Evolutionary conservation across 192 early-diverging fungal species (phyloP), one percentile per base, ranked within the genome.

Genomic region (Rhizophagus clarus): DNA sequence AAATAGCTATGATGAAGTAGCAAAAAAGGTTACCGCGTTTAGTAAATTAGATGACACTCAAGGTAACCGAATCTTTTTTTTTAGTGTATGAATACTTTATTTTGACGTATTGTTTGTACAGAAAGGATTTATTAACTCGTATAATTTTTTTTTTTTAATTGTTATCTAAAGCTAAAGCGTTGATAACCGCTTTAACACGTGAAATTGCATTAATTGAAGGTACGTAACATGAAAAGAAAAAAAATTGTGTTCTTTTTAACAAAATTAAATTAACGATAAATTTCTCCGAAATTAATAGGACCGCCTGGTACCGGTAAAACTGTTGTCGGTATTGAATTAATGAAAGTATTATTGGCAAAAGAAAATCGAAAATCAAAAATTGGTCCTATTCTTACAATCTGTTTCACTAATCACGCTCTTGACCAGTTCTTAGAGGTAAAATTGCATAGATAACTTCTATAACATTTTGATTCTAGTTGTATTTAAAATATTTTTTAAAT

Each of bases 151-250:
- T 40, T 45, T 56, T n/a, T 24, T 17, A 24, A 5, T 28, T 70
- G 3, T 72, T n/a, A n/a, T n/a, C n/a, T n/a, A n/a, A n/a, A 72
- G 81, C 85, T 0, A 45, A 61, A 2, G 88, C 89, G 9, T 77
- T 92, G 29, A 80, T 88, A 6, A 67, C 84, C 4, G 86, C 88
- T 6, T 64, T 92, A n/a, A 80, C 77, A 5, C 81, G 83, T 22
- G 89, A 89, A 77, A 75, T 92, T 22, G 84, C 87, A 1, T 76
- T 88, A 4, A 90, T 92, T 70, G 89, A 90, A 74, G 86, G 88
- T 42, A 12, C 12, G 1, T 45, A 45, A 45, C 42, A 37, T 6
- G 8, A 37, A 37, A 37, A 34, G 6, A 42, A 42, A 42, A 42
- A 42, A 42, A 10, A 10, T 7, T 2, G 2, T 6, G 7, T 40